Conservation (phyloP, 1,284 basidiomycete species). For the Microbotryomycetes sp. region DNA sequence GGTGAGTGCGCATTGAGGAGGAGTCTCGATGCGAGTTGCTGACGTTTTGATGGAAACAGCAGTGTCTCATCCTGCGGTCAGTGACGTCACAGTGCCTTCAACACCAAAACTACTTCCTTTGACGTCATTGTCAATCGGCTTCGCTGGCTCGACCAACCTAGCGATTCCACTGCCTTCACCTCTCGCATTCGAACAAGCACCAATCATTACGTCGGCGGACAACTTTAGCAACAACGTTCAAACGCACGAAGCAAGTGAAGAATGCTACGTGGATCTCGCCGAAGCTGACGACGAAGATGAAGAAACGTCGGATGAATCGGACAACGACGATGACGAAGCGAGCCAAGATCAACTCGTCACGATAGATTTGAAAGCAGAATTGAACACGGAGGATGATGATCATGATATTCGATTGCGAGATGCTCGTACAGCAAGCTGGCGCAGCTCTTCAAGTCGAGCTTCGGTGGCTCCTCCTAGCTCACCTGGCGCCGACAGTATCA, state of each 20-base stretch:
- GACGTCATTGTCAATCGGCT: not conserved
- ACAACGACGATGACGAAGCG: conserved; percentile 17
- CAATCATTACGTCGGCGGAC: conserved; percentile 10
- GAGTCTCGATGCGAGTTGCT: too few relatives aligned
- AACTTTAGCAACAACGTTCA: conserved; percentile 10
- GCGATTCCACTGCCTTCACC: conserved; percentile 26
- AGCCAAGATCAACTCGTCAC: conserved; percentile 22
- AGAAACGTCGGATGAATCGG: not conserved
- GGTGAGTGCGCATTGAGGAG: too few relatives aligned
- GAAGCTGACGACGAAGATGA: conserved; percentile 18
- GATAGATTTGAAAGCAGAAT: conserved; percentile 22
- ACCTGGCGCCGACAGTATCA: not conserved
- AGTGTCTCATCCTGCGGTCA: too few relatives aligned
- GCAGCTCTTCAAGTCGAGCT: not conserved
- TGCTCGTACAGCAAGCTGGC: not conserved
- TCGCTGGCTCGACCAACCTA: conserved; percentile 1
- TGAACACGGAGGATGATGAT: not conserved
- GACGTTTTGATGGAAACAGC: too few relatives aligned
- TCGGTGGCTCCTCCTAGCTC: not conserved
- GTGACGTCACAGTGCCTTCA: too few relatives aligned
- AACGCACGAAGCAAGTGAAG: not conserved
- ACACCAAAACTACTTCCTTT: not conserved
- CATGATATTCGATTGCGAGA: not conserved
- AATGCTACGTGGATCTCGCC: conserved; percentile 8
- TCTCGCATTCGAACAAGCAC: conserved; percentile 26